Percentiles rank a stretch among this genome's conserved stretches.
Evolutionary conservation across 192 early-diverging fungal genomes (phyloP).

Genomic region (Oehlia diaphana): DNA sequence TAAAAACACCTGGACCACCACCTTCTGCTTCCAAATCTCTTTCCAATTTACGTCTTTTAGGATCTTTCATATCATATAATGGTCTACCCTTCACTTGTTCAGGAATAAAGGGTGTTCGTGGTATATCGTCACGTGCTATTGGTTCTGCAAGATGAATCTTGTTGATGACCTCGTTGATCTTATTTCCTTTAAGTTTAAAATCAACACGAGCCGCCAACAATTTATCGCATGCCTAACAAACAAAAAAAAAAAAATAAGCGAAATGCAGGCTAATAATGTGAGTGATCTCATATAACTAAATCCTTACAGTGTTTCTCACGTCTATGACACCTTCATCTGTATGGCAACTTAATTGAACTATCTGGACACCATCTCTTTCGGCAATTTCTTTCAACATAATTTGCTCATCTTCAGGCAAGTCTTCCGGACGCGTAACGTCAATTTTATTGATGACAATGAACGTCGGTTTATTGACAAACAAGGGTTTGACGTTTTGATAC

Average conservation of each 20-base stretch:
- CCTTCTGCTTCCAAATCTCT: conserved; percentile 85
- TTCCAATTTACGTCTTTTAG: conserved; percentile 80
- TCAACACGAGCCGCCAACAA: conserved; percentile 92
- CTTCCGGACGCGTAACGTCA: conserved; percentile 81
- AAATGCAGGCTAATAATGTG: neutral
- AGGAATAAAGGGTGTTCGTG: conserved; percentile 84
- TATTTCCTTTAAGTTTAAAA: conserved; percentile 88
- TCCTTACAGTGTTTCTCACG: conserved; percentile 67
- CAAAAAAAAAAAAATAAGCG: neutral
- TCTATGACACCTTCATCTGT: conserved; percentile 97
- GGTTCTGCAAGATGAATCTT: conserved; percentile 95
- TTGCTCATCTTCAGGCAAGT: conserved; percentile 71
- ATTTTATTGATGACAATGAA: conserved; percentile 96
- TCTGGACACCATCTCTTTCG: conserved; percentile 64
- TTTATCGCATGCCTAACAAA: conserved; percentile 81
- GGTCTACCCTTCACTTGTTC: conserved; percentile 62
- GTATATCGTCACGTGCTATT: conserved; percentile 77
- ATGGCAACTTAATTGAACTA: conserved; percentile 85
- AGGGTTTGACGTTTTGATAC: conserved; percentile 94
- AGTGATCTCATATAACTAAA: neutral
- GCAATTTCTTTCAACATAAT: conserved; percentile 73
- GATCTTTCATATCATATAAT: conserved; percentile 81
- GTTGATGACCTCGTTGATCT: conserved; percentile 92
- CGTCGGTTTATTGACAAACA: conserved; percentile 98
- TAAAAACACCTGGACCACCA: conserved; percentile 97